These are phyloP conservation scores for Fusarium pininemorale DNA, from an alignment of 2,329 filamentous ascomycete genomes.

Conservation along the genomic window DNA sequence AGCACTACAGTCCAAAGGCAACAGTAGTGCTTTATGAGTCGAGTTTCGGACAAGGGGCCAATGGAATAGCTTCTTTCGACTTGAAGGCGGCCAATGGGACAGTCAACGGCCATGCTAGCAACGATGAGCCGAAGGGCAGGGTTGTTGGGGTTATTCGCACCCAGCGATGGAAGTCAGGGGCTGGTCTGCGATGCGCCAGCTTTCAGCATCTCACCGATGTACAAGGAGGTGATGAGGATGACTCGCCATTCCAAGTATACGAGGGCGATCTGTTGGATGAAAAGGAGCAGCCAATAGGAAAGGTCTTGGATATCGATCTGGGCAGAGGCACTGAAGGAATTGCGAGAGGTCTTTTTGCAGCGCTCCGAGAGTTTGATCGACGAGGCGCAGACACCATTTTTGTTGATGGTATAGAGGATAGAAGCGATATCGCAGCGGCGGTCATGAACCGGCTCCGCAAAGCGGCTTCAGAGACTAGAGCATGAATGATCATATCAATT, in stretches of 20 bases:
- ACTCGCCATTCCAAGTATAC: constrained; percentile 52
- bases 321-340: constrained; percentile 77
- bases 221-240: constrained; percentile 38
- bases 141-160: constrained; percentile 66
- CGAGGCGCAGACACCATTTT: constrained; percentile 83
- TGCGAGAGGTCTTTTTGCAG: constrained; percentile 87
- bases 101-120: constrained; percentile 37
- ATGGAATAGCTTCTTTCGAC: constrained; percentile 51
- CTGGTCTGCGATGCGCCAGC: constrained; percentile 49
- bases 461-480: constrained; percentile 71
- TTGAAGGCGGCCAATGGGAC: constrained; percentile 38
- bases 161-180: constrained; percentile 59
- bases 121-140: constrained; percentile 27
- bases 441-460: constrained; percentile 87
- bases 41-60: constrained; percentile 46
- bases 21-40: constrained; percentile 84
- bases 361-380: constrained; percentile 84
- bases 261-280: constrained; percentile 52
- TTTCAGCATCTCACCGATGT: constrained; percentile 35
- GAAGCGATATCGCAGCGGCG: constrained; percentile 84
- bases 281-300: constrained; percentile 48
- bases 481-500: constrained; percentile 52
- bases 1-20: constrained; percentile 94
- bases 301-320: constrained; percentile 75
- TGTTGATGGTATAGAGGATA: constrained; percentile 86